Conservation (phyloP, 176 grass and related monocot species). For the Paspalum vaginatum region DNA sequence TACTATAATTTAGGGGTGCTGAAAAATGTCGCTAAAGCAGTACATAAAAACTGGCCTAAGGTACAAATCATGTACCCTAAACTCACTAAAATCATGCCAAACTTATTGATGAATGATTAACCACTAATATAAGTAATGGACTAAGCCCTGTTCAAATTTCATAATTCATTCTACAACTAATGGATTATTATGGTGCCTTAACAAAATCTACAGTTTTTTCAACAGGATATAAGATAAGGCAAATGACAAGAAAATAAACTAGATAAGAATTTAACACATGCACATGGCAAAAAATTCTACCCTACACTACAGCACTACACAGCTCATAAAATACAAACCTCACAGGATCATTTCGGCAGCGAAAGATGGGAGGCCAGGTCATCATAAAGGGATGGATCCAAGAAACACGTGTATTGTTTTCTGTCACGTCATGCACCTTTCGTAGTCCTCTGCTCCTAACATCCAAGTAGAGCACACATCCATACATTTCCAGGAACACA, state of each 20-base stretch:
- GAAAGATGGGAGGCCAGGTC: constrained; percentile 23
- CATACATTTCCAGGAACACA: not conserved
- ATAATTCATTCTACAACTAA: not conserved
- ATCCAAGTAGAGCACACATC: constrained; percentile 11
- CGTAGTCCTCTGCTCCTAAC: not conserved
- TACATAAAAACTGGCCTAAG: not conserved
- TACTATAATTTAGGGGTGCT: not conserved
- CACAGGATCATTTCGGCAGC: not conserved
- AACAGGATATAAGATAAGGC: not conserved
- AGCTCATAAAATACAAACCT: constrained; percentile 16
- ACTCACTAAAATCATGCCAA: not conserved
- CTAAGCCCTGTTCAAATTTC: no score
- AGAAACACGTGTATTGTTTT: not conserved
- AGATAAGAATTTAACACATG: not conserved
- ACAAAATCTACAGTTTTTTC: not conserved
- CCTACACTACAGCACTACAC: no score
- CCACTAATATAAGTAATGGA: not conserved
- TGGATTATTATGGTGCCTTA: not conserved
- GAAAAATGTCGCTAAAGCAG: not conserved
- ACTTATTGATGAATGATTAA: not conserved
- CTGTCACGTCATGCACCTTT: not conserved
- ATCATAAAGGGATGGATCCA: constrained; percentile 25
- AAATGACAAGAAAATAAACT: not conserved
- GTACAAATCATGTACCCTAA: not conserved
- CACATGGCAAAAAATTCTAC: not conserved